phyloP scores from a whole-genome alignment of 371 early-diverging fungal genomes.

The Mortierella sp. region DNA sequence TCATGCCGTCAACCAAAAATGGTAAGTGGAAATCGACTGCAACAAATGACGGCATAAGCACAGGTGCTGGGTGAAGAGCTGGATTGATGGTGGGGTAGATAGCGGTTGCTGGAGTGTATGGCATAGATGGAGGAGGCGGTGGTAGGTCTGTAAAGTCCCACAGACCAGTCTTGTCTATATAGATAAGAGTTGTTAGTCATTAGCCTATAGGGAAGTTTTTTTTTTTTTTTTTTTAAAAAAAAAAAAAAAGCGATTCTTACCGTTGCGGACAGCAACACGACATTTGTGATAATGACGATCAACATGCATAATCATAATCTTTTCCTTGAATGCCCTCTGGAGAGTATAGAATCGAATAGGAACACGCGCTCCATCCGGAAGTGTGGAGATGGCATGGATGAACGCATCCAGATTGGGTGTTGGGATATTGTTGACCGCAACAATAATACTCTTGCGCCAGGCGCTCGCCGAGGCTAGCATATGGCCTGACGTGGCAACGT shows the following conservation, averaged over 20 bases:
- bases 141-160: constrained; percentile 84
- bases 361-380: constrained; percentile 85
- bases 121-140: constrained; percentile 64
- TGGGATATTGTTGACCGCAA: constrained; percentile 74
- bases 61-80: constrained; percentile 71
- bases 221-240: not conserved
- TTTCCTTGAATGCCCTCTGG: constrained; percentile 72
- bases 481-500: constrained; percentile 81
- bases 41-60: constrained; percentile 79
- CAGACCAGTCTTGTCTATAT: constrained; percentile 73
- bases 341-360: constrained; percentile 84
- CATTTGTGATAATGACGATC: constrained; percentile 89
- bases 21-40: constrained; percentile 78
- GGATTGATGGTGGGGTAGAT: constrained; percentile 70
- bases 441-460: constrained; percentile 73
- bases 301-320: constrained; percentile 80
- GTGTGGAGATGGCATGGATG: constrained; percentile 66
- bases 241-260: constrained; percentile 45
- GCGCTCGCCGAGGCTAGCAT: constrained; percentile 72
- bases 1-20: constrained; percentile 80
- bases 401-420: constrained; percentile 86
- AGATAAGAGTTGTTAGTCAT: not conserved
- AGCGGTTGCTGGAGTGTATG: constrained; percentile 72
- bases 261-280: constrained; percentile 83
- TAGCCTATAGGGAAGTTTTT: not conserved